Evolutionary conservation across 1,284 basidiomycete species (phyloP), one percentile per base, ranked within the genome.

Genomic region (Pascua sp.): DNA sequence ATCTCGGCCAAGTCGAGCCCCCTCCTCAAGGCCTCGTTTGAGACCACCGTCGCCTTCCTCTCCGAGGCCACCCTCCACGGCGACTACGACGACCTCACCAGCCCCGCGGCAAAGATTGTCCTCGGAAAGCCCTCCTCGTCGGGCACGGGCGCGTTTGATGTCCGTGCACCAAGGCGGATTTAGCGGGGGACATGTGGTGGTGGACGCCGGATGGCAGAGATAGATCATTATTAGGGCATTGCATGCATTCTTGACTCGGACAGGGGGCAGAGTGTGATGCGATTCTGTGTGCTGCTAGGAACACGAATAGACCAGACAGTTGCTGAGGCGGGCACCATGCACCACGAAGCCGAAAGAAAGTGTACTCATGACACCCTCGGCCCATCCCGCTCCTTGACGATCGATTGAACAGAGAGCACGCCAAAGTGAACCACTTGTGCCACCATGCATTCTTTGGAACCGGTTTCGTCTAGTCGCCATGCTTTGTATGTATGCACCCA

Each of bases 11-110:
- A 91, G 74, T 86, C 91, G 9, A 96, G 93, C 32, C 92, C 95
- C 4, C 82, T 98, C 48, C 85, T 98, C 60, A 98, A 98, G 79
- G 95, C 96, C 2, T 94, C 91, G 8, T 99, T 90, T 77, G 96
- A 98, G 80, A 98, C 93, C 11, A 98, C 96, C 0, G 91, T 90
- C n/a, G 83, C 87, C 1, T 97, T 98, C 82, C 78, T 99, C 66
- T 91, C 92, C 11, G 93, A 97, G 62, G 94, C 95, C 13, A 91
- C 93, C 0, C 79, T 99, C 54, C 86, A 89, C 74, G 95, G 95
- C 42, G 95, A 98, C 78, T 94, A 88, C 76, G 95, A 98, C 73
- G 88, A 93, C 72, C 80, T 98, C 64, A 85, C 85, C 39, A 88
- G 87, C 24, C 95, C 94, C 0, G 73, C 73, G 10, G 88, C 91